Evolutionary conservation across 306 rosid species (phyloP), one percentile per base, ranked within the genome.

Genomic region (Malus fusca): DNA sequence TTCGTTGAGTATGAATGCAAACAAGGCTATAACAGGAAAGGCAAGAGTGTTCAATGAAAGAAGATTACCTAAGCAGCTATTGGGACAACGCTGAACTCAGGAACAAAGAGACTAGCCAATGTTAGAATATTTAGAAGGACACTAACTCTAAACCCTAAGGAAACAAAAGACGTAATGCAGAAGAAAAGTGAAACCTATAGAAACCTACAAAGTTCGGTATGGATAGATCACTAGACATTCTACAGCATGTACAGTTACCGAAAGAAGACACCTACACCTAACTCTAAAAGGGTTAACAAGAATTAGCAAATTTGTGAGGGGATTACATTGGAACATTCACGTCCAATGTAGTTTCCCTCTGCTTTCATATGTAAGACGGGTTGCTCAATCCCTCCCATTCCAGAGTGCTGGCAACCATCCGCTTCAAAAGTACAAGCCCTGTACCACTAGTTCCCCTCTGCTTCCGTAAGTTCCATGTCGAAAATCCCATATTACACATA

Each of bases 321-420:
- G 55, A 56, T 15, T 66, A 43, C 63, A 76, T 68, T 28, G 13
- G 67, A 30, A 64, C 62, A 76, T 75, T 69, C 59, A 80, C 76
- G 80, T 71, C 55, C 66, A 73, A 75, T 48, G 69, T 48, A 68
- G 61, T 75, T 51, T 84, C 72, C 87, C 79, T 77, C 77, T 26
- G 80, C 78, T 43, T 85, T 77, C 77, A 75, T 56, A 69, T 61
- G 71, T 10, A 33, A 42, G 42, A 72, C 76, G 55, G 61, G 75
- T 66, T 77, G 71, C 78, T 74, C 82, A 71, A 71, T 78, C 73
- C 77, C 81, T 76, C 73, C 77, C 80, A 69, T 65, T 73, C 77
- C 80, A 56, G 23, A 71, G 30, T n/a, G 77, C 75, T 71, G 33
- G 75, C 67, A 75, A 66, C 77, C 75, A 75, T 46, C 52, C 70